Evolutionary conservation across 805 yeast species (phyloP).

Genomic region (Nakazawaea holstii): DNA sequence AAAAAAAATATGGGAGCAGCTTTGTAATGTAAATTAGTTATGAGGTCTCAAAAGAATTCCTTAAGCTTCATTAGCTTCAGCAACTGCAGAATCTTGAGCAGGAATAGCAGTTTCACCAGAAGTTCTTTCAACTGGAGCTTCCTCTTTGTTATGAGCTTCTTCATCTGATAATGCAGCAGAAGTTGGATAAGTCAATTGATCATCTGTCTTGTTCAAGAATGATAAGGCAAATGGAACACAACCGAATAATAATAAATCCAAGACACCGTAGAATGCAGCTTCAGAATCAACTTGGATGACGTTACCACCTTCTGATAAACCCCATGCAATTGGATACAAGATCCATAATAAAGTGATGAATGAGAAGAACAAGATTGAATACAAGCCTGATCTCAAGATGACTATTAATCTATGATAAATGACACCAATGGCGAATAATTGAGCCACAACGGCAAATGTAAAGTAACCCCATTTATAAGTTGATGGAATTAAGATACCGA

Average conservation of each 20-base stretch:
- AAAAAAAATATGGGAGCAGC: background rate
- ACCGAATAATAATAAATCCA: constrained; percentile 43
- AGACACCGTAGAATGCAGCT: constrained; percentile 53
- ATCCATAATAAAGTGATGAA: constrained; percentile 36
- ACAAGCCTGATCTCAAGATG: background rate
- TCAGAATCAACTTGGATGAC: constrained; percentile 54
- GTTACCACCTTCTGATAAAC: constrained; percentile 59
- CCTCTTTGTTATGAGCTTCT: background rate
- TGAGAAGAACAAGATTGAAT: constrained; percentile 10
- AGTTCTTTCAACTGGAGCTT: constrained; percentile 1
- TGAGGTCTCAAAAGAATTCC: too few relatives aligned
- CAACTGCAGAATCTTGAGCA: background rate
- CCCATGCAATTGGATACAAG: constrained; percentile 47
- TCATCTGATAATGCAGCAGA: background rate
- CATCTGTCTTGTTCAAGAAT: constrained; percentile 6
- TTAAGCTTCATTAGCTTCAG: background rate
- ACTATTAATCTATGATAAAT: constrained; percentile 5
- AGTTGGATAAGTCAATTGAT: constrained; percentile 11
- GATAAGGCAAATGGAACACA: constrained; percentile 16
- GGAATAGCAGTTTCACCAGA: constrained; percentile 12
- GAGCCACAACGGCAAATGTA: constrained; percentile 43
- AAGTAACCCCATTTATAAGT: constrained; percentile 69
- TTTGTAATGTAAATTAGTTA: too few relatives aligned
- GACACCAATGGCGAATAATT: constrained; percentile 31
- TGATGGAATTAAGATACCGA: constrained; percentile 50